Evolutionary conservation across 495 filamentous ascomycete species (phyloP), one percentile per base, ranked within the genome.

Genomic region (Platismatia glauca): DNA sequence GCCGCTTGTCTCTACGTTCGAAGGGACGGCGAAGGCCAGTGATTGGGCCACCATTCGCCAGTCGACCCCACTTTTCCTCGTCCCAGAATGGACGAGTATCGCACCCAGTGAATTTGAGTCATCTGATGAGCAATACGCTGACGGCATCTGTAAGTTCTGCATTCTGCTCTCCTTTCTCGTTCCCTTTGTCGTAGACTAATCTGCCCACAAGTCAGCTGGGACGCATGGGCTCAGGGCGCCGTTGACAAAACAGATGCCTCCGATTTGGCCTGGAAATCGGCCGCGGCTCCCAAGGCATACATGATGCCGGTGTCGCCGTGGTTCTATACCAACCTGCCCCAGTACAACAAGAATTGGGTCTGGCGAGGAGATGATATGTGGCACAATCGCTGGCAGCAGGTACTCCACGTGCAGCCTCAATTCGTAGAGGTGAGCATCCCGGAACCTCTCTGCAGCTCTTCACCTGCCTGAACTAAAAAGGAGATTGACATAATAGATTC

Each of bases 341-440:
- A 58, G 27, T 79, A 79, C 56, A 73, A 73, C 62, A 91, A 91
- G 70, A 88, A 89, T 65, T 90, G 87, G 87, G 78, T 88, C 31
- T 89, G 82, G 71, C 81, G 81, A 4, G 83, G 84, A 38, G 88
- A 90, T 64, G 80, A 83, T 43, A 74, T 90, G 11, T 91, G 89
- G 89, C 81, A 82, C 57, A 79, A 86, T 60, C 82, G 89, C 7
- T 93, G 88, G 89, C 73, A 83, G 61, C 81, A 91, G 61, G 81
- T 83, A 0, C 55, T 87, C 35, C 78, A 84, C 4, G 68, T 90
- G 1, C 75, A 82, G 64, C 88, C 89, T 0, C 77, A 84, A 29
- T 83, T 84, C 60, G 81, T 91, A 31, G 75, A 88, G 16, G 50
- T 53, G 24, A 53, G 50, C 15, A 53, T 33, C 50, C 60, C 80